Conservation (phyloP, 1,284 basidiomycete genomes). For the Ustilago xerochloae region DNA sequence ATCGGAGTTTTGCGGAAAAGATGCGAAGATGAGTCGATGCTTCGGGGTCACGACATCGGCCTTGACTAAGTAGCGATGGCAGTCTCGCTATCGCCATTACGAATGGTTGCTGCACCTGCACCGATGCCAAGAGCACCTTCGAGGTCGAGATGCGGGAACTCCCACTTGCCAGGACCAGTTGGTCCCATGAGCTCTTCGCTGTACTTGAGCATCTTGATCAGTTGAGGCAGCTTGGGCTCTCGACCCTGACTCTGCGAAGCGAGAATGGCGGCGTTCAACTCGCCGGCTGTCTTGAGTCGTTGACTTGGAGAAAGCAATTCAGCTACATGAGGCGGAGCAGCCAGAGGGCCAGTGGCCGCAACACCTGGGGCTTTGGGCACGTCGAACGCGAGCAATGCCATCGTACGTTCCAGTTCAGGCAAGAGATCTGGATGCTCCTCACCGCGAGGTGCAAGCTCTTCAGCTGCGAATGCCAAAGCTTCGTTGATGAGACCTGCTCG, state of each 20-base stretch:
- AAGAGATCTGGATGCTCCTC: constrained; percentile 95
- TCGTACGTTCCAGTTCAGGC: constrained; percentile 89
- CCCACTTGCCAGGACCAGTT: constrained; percentile 57
- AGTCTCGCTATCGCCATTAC: constrained; percentile 14
- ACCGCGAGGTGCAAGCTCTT: constrained; percentile 90
- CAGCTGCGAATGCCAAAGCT: constrained; percentile 89
- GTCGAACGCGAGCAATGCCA: constrained; percentile 93
- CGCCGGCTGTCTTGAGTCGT: constrained; percentile 85
- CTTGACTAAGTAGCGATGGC: constrained; percentile 15
- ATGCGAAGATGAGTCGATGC: background rate
- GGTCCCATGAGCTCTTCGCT: constrained; percentile 84
- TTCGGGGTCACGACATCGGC: background rate
- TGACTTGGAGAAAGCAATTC: constrained; percentile 84
- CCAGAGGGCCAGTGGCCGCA: constrained; percentile 35
- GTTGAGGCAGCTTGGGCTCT: constrained; percentile 87
- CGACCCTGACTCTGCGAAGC: constrained; percentile 89
- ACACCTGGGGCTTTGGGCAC: constrained; percentile 31
- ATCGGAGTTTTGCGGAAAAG: constrained; percentile 1
- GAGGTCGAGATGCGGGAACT: constrained; percentile 58
- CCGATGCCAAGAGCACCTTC: constrained; percentile 40
- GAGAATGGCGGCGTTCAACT: constrained; percentile 94
- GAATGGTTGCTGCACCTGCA: background rate
- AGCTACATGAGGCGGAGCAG: constrained; percentile 76
- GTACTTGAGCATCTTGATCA: constrained; percentile 87
- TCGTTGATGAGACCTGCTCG: constrained; percentile 81